Base-by-base conservation (phyloP, 108 stramenopile genomes). In the Fistulifera solaris region DNA sequence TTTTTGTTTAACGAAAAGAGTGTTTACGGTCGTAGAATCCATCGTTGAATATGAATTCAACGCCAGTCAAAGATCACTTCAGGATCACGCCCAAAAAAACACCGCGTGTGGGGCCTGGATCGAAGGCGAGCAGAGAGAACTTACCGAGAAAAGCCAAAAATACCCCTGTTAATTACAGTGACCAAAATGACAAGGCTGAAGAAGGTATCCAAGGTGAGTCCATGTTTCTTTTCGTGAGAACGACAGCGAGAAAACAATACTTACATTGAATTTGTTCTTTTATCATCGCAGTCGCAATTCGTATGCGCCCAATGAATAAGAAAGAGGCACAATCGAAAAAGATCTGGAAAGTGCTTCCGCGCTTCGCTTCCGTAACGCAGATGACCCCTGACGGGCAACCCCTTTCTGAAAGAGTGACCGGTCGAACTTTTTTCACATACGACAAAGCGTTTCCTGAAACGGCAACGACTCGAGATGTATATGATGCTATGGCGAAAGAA, bases 401-500 rank as follows among this genome's bases (percentile, higher is more conserved):
- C 15, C 52, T 87, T 3, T 69, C 71, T 12, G 76, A 84, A 47
- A 46, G 58, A 14, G 69, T 87, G 11, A 66, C 65, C 8, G 80
- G 80, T 7, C 69, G 87, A 10, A 96, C 85, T 43, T 77, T 87
- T 27, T 99, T 98, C 61, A 83, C 83, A 31, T 99, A 83, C 54
- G 97, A 99, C 63, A 79, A 90, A 55, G 82, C 85, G 0, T 99
- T 94, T 65, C 83, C 78, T 12, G 94, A 90, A 57, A 65, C 62
- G 10, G 58, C 71, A 0, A 65, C 75, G 18, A 97, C 96, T n/a
- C 45, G 48, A 26, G 61, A 89, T 13, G 96, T 99, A 1, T 97
- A 99, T 63, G 71, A 89, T 10, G 85, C 74, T 40, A 73, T 90
- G 1, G 93, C 93, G 0, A 68, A 69, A 41, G 81, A 78, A 0